A percentile compares a stretch with the other conserved stretches of the same genome.
phyloP scores from a whole-genome alignment of 441 rosid genomes.

The Syzygium syzygioides region DNA sequence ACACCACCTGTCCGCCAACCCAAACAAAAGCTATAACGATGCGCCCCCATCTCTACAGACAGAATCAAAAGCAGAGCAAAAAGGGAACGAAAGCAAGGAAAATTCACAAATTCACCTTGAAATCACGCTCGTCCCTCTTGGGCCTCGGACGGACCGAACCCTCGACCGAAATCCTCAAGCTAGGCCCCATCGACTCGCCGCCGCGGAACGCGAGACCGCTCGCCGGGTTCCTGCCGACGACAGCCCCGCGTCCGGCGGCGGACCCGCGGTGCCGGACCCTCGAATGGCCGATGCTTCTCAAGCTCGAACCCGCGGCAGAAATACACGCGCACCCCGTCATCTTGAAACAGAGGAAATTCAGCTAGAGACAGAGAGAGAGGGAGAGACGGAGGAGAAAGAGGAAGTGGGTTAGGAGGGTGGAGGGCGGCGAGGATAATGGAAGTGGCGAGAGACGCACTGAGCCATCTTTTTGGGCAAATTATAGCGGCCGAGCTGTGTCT shows the following conservation, averaged over 20 bases:
- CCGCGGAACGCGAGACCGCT: slow-evolving; percentile 27
- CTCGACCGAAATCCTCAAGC: slow-evolving; percentile 25
- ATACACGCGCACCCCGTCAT: slow-evolving; percentile 51
- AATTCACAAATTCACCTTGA: slow-evolving; percentile 28
- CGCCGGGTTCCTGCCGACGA: not conserved
- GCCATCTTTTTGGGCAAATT: rapidly evolving
- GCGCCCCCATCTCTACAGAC: not conserved
- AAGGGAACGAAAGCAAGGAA: not conserved
- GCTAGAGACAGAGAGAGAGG: not conserved
- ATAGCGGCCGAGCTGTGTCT: not conserved
- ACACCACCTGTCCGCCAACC: slow-evolving; percentile 48
- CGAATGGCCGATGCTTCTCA: slow-evolving; percentile 1
- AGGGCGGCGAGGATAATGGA: not conserved
- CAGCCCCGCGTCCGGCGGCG: not conserved
- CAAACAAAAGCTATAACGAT: not conserved
- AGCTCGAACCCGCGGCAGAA: slow-evolving; percentile 41
- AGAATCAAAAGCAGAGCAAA: not conserved
- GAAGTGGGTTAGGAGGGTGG: not conserved
- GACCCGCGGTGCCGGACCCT: slow-evolving; percentile 7
- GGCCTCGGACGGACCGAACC: slow-evolving; percentile 25
- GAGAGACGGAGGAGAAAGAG: not conserved
- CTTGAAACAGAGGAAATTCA: slow-evolving; percentile 3
- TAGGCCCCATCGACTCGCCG: slow-evolving; percentile 38
- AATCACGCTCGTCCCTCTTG: slow-evolving; percentile 22
- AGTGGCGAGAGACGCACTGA: not conserved